These are phyloP conservation scores for Samsoniella hepiali DNA, from an alignment of 2,329 filamentous ascomycete genomes.

Conservation along the genomic window DNA sequence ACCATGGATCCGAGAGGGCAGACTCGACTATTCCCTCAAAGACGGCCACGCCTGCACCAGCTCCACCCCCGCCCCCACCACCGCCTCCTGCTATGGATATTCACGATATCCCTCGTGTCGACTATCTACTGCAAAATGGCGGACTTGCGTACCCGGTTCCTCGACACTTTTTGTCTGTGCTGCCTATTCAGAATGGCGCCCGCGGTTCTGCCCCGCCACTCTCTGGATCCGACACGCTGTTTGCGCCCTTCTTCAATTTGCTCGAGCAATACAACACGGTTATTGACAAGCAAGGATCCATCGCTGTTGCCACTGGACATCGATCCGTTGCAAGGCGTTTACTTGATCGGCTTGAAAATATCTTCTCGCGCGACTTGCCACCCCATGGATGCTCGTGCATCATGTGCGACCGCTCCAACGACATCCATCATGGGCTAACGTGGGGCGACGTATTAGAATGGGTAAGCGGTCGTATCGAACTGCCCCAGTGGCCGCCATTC, in stretches of 20 bases:
- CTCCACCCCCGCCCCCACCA: slow-evolving; percentile 45
- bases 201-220: slow-evolving; percentile 63
- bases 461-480: slow-evolving; percentile 81
- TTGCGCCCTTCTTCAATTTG: slow-evolving; percentile 76
- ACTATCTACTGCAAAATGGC: slow-evolving; percentile 88
- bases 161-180: slow-evolving; percentile 66
- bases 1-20: slow-evolving; percentile 39
- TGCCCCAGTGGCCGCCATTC: slow-evolving; percentile 88
- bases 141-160: slow-evolving; percentile 71
- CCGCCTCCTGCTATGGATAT: slow-evolving; percentile 68
- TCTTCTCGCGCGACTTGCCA: slow-evolving; percentile 90
- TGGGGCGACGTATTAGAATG: slow-evolving; percentile 96
- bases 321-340: slow-evolving; percentile 87
- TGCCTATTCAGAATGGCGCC: slow-evolving; percentile 55
- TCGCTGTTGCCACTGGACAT: slow-evolving; percentile 94
- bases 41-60: slow-evolving; percentile 39
- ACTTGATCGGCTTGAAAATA: slow-evolving; percentile 85
- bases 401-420: slow-evolving; percentile 66
- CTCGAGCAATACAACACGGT: slow-evolving; percentile 85
- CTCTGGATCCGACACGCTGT: slow-evolving; percentile 67
- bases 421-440: slow-evolving; percentile 70
- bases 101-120: slow-evolving; percentile 74
- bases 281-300: slow-evolving; percentile 76
- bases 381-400: slow-evolving; percentile 80
- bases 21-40: slow-evolving; percentile 32